Percentiles rank a stretch among this genome's conserved stretches.
Conservation (phyloP, 1,284 basidiomycete species). For the Waitea zeae region DNA sequence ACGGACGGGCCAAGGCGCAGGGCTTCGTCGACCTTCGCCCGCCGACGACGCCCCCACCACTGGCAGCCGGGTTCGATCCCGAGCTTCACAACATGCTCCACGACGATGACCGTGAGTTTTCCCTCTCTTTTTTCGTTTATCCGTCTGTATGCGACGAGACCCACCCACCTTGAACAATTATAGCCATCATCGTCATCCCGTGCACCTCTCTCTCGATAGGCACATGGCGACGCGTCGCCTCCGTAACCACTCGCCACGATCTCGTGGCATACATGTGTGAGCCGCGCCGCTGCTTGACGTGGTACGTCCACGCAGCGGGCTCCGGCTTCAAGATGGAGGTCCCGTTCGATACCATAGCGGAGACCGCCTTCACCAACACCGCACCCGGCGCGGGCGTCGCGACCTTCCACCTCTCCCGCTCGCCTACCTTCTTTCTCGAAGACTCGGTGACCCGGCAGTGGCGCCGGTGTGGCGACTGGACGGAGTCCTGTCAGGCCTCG, state of each 20-base stretch:
- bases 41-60: conserved; percentile 31
- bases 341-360: conserved; percentile 42
- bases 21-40: conserved; percentile 20
- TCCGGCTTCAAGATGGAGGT: conserved; percentile 72
- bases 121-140: conserved; percentile 5
- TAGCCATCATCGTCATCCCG: conserved; percentile 59
- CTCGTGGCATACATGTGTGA: conserved; percentile 61
- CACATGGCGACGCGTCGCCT: conserved; percentile 56
- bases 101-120: conserved; percentile 46
- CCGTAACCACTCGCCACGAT: conserved; percentile 35
- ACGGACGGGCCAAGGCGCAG: conserved; percentile 27
- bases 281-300: conserved; percentile 40
- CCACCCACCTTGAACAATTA: conserved; percentile 1
- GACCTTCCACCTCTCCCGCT: conserved; percentile 40
- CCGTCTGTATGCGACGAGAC: neutral
- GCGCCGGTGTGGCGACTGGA: conserved; percentile 62
- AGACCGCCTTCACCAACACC: conserved; percentile 36
- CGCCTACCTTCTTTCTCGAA: conserved; percentile 54
- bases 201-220: conserved; percentile 60
- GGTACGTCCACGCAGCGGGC: conserved; percentile 60
- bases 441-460: conserved; percentile 25
- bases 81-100: conserved; percentile 50
- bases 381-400: conserved; percentile 39
- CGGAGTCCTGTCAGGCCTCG: conserved; percentile 55
- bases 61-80: conserved; percentile 32